Conservation (phyloP, 2,329 filamentous ascomycete genomes). For the Fusarium sambucinum region DNA sequence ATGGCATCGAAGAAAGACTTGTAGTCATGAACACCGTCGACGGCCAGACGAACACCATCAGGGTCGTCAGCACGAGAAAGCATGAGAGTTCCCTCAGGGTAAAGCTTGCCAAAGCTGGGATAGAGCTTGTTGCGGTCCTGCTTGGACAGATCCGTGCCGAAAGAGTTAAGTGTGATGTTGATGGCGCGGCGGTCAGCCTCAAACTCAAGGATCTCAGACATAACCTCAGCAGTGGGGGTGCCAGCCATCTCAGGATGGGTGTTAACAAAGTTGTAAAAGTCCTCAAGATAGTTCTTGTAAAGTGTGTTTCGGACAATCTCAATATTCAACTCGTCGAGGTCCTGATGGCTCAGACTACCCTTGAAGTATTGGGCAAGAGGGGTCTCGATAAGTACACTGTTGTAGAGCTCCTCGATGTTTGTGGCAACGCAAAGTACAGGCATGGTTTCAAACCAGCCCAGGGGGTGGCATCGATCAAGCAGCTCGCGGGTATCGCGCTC, state of each 20-base stretch:
- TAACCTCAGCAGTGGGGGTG: slow-evolving; percentile 91
- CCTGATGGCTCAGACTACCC: slow-evolving; percentile 93
- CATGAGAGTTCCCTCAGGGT: slow-evolving; percentile 95
- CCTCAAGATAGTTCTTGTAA: slow-evolving; percentile 99
- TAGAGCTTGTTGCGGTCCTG: slow-evolving; percentile 96
- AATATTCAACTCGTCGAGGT: slow-evolving; percentile 98
- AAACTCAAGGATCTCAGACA: slow-evolving; percentile 96
- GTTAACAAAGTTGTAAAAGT: slow-evolving; percentile 96
- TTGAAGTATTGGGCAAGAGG: slow-evolving; percentile 98
- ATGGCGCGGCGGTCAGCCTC: slow-evolving; percentile 97
- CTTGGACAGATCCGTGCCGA: slow-evolving; percentile 96
- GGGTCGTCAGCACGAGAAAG: slow-evolving; percentile 94
- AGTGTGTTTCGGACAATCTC: slow-evolving; percentile 98
- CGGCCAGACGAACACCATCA: slow-evolving; percentile 91
- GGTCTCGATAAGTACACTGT: slow-evolving; percentile 96
- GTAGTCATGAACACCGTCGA: slow-evolving; percentile 94
- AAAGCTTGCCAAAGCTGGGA: slow-evolving; percentile 88
- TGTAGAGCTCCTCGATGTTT: slow-evolving; percentile 99
- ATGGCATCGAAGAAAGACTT: slow-evolving; percentile 96
- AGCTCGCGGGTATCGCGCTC: slow-evolving; percentile 97
- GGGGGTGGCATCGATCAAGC: slow-evolving; percentile 92
- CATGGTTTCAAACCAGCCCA: slow-evolving; percentile 99
- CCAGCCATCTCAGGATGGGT: slow-evolving; percentile 86
- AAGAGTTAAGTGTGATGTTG: slow-evolving; percentile 99
- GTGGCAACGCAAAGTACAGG: slow-evolving; percentile 97